Conservation (phyloP, 2,329 filamentous ascomycete species). For the Diaporthe capsici region DNA sequence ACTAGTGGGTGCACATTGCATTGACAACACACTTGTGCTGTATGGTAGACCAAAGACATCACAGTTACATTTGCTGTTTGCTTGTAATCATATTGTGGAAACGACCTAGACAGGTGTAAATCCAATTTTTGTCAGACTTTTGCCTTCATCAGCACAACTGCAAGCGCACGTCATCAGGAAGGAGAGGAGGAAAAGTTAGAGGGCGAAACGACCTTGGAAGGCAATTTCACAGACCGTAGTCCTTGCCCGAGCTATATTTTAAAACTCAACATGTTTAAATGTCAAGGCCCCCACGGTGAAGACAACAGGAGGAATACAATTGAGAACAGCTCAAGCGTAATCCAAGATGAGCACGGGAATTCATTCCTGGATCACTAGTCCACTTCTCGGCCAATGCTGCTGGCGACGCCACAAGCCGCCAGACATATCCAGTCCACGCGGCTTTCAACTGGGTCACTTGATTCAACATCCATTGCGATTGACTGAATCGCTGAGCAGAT, state of each 20-base stretch:
- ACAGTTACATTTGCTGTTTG: not conserved
- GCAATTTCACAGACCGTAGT: not conserved
- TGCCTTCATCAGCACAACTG: not conserved
- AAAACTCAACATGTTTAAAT: not conserved
- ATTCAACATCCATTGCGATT: not conserved
- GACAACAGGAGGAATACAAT: not conserved
- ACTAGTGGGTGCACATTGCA: not conserved
- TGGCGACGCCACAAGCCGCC: not conserved
- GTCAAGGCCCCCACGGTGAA: not conserved
- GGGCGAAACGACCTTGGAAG: not conserved
- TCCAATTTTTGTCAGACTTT: no score
- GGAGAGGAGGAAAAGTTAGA: not conserved
- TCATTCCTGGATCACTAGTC: not conserved
- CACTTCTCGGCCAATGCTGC: not conserved
- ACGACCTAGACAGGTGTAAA: not conserved
- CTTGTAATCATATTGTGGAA: no score
- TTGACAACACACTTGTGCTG: not conserved
- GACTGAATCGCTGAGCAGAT: not conserved
- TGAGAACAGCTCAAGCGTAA: not conserved
- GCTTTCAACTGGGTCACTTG: not conserved
- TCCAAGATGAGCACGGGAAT: not conserved
- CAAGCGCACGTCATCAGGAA: not conserved
- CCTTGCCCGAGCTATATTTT: not conserved
- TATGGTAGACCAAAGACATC: not conserved
- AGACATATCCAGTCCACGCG: not conserved